Conservation (phyloP, 2,329 filamentous ascomycete genomes). For the Ascochyta pisi region DNA sequence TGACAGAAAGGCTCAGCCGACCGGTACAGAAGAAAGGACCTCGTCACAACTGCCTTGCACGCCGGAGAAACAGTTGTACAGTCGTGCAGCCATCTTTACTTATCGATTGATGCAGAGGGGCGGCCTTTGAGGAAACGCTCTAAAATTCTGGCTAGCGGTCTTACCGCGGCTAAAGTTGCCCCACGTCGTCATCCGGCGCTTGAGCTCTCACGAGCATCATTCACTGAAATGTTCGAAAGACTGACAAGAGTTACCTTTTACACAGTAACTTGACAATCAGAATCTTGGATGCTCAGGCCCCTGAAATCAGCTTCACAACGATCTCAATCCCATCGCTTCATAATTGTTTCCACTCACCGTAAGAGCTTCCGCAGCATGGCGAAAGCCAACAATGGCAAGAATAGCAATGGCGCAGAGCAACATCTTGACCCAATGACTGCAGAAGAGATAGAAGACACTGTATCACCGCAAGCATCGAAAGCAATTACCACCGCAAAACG, state of each 20-base stretch:
- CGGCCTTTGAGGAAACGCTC: conserved; percentile 5
- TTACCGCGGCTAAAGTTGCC: conserved; percentile 15
- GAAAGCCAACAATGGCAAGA: not conserved
- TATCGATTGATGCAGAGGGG: conserved; percentile 8
- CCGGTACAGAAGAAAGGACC: not conserved
- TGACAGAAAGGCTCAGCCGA: conserved; percentile 27
- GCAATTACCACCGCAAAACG: conserved; percentile 28
- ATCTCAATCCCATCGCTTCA: not conserved
- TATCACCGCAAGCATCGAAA: not conserved
- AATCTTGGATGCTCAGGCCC: not conserved
- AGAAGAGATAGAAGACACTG: conserved; percentile 5
- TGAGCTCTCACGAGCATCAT: not conserved
- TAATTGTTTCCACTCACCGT: not conserved
- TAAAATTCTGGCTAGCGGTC: conserved; percentile 16
- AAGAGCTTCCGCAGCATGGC: not conserved
- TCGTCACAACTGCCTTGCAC: not conserved
- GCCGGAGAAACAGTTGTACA: not conserved
- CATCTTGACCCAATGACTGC: conserved; percentile 5
- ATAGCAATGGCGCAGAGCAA: conserved; percentile 6
- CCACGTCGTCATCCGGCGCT: conserved; percentile 9
- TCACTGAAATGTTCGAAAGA: not conserved
- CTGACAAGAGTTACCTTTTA: not conserved
- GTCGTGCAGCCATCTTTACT: conserved; percentile 16
- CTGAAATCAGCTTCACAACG: not conserved
- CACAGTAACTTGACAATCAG: too few relatives aligned